These are phyloP conservation scores for Cercophora samala DNA, from an alignment of 495 filamentous ascomycete genomes.

Conservation along the genomic window DNA sequence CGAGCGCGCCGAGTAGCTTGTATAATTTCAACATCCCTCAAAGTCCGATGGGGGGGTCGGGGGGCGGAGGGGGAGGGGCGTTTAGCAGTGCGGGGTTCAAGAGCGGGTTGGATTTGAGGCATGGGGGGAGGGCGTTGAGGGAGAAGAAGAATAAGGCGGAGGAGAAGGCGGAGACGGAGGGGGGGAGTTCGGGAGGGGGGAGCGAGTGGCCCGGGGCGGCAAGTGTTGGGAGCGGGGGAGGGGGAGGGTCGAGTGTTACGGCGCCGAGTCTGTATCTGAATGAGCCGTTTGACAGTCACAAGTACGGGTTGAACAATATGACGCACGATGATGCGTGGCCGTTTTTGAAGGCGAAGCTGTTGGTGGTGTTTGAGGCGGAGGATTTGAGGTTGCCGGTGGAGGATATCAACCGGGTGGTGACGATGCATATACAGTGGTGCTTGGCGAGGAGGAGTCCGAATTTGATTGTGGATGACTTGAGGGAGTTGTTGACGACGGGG, in stretches of 20 bases:
- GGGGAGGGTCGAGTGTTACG: slow-evolving; percentile 19
- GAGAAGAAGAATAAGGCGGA: slow-evolving; percentile 91
- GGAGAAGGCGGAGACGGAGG: slow-evolving; percentile 56
- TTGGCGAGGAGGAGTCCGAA: slow-evolving; percentile 64
- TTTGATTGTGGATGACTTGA: slow-evolving; percentile 72
- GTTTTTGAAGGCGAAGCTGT: slow-evolving; percentile 81
- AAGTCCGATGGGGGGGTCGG: slow-evolving; percentile 62
- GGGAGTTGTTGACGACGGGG: slow-evolving; percentile 74
- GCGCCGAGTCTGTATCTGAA: slow-evolving; percentile 36
- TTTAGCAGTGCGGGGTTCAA: slow-evolving; percentile 60
- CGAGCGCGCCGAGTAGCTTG: slow-evolving; percentile 76
- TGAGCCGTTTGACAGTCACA: slow-evolving; percentile 48
- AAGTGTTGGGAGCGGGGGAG: slow-evolving; percentile 40
- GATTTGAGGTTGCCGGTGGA: slow-evolving; percentile 86
- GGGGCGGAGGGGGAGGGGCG: too few relatives aligned
- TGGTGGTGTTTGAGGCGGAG: slow-evolving; percentile 90
- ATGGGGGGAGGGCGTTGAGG: slow-evolving; percentile 78
- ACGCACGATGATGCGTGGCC: slow-evolving; percentile 92
- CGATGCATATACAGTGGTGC: slow-evolving; percentile 73
- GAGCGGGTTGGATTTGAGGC: slow-evolving; percentile 79
- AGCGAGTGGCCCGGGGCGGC: slow-evolving; percentile 54
- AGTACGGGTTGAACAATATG: slow-evolving; percentile 76
- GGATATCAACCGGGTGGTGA: slow-evolving; percentile 86
- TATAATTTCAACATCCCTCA: slow-evolving; percentile 69
- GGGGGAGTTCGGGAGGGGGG: slow-evolving; percentile 31